Evolutionary conservation across 306 rosid genomes (phyloP), one percentile per base, ranked within the genome.

Genomic region (Acacia melanoxylon): DNA sequence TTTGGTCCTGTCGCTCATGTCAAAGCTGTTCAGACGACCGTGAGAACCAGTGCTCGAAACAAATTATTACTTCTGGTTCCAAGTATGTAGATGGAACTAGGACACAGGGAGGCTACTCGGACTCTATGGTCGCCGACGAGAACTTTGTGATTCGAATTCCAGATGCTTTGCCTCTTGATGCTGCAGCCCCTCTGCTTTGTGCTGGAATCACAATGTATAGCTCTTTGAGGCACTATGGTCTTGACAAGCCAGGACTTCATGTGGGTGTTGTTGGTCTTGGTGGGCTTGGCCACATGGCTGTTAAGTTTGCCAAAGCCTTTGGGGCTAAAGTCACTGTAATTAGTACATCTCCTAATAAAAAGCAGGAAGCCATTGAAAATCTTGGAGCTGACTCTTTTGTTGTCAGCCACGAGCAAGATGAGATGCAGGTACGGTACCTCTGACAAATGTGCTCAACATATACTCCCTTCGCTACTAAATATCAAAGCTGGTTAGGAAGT

Each of bases 301-400:
- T 89, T 0, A 91, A 91, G 40, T 89, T 91, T 76, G 89, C 89
- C 8, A 91, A 89, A 83, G 88, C 93, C 51, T 15, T 91, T 67
- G 93, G 93, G 17, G 80, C 70, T 24, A 85, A 85, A 58, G 91
- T 89, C 0, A 91, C 93, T 0, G 91, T 91, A 1, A 83, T 89
- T 12, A 89, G 93, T 44, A 89, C 93, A 4, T 91, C 93, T 13
- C 89, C 87, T 35, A 82, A 49, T 51, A 91, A 91, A 71, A 86
- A 88, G 86, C 31, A 82, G 6, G 91, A 91, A 72, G 95, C 95
- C 0, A 41, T 88, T 40, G 67, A 88, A 52, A 61, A 45, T 1
- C 74, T 89, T 0, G 83, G 83, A 67, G 95, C 93, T 29, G 90
- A 91, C 41, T 75, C 89, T 0, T 91, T 91, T 74, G 14, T 91